Percentiles rank a stretch among this genome's conserved stretches.
Conservation (phyloP, 768 basidiomycete genomes). For the Astraeus odoratus region DNA sequence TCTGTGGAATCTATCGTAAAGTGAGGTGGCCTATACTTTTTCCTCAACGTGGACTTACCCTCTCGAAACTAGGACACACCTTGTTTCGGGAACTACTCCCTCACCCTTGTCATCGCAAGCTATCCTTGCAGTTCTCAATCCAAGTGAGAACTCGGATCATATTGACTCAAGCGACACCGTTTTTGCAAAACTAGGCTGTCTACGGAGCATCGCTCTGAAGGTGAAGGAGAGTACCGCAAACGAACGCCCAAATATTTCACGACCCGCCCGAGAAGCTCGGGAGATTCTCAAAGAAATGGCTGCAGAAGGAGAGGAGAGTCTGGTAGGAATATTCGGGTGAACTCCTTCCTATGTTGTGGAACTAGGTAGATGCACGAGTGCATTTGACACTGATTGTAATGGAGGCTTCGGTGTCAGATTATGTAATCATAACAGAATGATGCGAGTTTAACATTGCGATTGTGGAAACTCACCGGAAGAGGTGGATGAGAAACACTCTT, state of each 20-base stretch:
- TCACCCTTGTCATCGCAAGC: conserved; percentile 55
- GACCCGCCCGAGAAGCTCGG: conserved; percentile 78
- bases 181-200: conserved; percentile 59
- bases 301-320: conserved; percentile 16
- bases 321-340: conserved; percentile 22
- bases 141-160: conserved; percentile 31
- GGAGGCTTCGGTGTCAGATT: too few species aligned
- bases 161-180: conserved; percentile 28
- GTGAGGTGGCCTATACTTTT: conserved; percentile 36
- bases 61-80: conserved; percentile 40
- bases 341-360: too few species aligned
- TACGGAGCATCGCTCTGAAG: conserved; percentile 65
- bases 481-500: too few species aligned
- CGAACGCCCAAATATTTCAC: conserved; percentile 64
- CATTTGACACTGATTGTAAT: too few species aligned
- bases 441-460: too few species aligned
- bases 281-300: conserved; percentile 49
- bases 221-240: conserved; percentile 59
- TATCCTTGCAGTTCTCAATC: conserved; percentile 49
- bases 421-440: too few species aligned
- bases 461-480: too few species aligned
- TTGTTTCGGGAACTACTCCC: conserved; percentile 62
- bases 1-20: conserved; percentile 59
- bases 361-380: too few species aligned
- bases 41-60: conserved; percentile 4